These are phyloP conservation scores for Claviceps sp. DNA, from an alignment of 2,329 filamentous ascomycete genomes.

Conservation along the genomic window DNA sequence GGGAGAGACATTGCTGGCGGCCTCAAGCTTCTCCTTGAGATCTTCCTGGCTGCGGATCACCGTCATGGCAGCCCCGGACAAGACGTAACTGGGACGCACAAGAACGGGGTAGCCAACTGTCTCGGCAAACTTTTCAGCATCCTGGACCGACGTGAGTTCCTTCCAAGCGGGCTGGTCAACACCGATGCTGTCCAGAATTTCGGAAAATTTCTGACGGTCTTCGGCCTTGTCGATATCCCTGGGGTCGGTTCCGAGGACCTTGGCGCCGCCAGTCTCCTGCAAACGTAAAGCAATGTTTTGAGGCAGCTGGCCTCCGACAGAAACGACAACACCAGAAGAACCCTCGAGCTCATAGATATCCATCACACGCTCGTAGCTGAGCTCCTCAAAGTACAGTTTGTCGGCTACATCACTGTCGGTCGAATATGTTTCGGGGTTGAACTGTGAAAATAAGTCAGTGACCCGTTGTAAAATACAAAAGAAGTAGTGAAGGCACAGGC, in stretches of 20 bases:
- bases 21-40: slow-evolving; percentile 87
- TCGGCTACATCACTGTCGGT: slow-evolving; percentile 88
- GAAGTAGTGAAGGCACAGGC: background rate
- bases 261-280: slow-evolving; percentile 80
- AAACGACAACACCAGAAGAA: slow-evolving; percentile 80
- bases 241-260: slow-evolving; percentile 84
- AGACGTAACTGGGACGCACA: slow-evolving; percentile 86
- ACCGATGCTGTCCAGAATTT: slow-evolving; percentile 91
- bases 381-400: slow-evolving; percentile 89
- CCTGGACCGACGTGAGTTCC: slow-evolving; percentile 79
- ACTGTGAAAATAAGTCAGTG: slow-evolving; percentile 18
- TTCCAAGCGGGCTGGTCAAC: slow-evolving; percentile 98
- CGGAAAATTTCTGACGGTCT: slow-evolving; percentile 95
- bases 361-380: slow-evolving; percentile 96
- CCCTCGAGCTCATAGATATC: slow-evolving; percentile 93
- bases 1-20: slow-evolving; percentile 78
- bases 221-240: slow-evolving; percentile 95
- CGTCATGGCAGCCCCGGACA: slow-evolving; percentile 97
- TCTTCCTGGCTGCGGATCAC: slow-evolving; percentile 82
- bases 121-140: slow-evolving; percentile 75
- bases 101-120: slow-evolving; percentile 86
- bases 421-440: slow-evolving; percentile 66
- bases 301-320: slow-evolving; percentile 87
- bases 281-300: slow-evolving; percentile 95
- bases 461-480: background rate